A percentile compares a stretch with the other conserved stretches of the same genome.
phyloP scores from a whole-genome alignment of 371 early-diverging fungal species.

The Vairimorpha ceranae region DNA sequence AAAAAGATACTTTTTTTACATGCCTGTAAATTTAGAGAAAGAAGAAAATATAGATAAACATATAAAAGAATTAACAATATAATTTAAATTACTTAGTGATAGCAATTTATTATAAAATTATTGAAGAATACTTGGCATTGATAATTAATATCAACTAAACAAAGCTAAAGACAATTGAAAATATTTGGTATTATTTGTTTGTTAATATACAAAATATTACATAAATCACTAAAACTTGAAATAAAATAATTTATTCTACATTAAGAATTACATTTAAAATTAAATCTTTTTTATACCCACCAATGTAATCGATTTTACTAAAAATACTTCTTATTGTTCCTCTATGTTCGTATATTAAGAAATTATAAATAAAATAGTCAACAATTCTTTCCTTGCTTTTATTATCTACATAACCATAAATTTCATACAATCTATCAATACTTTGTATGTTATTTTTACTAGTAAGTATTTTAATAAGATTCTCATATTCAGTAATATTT shows the following conservation, averaged over 20 bases:
- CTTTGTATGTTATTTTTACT: not conserved
- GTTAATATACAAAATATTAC: not conserved
- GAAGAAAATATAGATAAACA: not conserved
- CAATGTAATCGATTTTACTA: too few species aligned
- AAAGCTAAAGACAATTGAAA: too few species aligned
- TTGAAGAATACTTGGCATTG: too few species aligned
- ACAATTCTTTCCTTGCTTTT: not conserved
- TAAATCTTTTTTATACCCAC: too few species aligned
- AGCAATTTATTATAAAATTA: too few species aligned
- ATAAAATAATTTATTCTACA: not conserved
- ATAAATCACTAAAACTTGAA: too few species aligned
- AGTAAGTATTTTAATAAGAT: not conserved
- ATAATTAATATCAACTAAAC: too few species aligned
- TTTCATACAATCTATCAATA: conserved; percentile 17
- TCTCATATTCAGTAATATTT: conserved; percentile 6
- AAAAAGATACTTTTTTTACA: not conserved
- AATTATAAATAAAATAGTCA: not conserved
- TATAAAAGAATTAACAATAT: not conserved
- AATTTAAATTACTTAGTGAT: too few species aligned
- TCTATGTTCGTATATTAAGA: not conserved
- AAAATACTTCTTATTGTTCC: not conserved
- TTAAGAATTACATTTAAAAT: not conserved
- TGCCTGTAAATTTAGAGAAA: conserved; percentile 4
- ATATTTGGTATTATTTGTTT: too few species aligned
- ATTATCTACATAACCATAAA: not conserved